Percentiles rank a stretch among this genome's conserved stretches.
Conservation (phyloP, 495 filamentous ascomycete genomes). For the Penicillium coffeae region DNA sequence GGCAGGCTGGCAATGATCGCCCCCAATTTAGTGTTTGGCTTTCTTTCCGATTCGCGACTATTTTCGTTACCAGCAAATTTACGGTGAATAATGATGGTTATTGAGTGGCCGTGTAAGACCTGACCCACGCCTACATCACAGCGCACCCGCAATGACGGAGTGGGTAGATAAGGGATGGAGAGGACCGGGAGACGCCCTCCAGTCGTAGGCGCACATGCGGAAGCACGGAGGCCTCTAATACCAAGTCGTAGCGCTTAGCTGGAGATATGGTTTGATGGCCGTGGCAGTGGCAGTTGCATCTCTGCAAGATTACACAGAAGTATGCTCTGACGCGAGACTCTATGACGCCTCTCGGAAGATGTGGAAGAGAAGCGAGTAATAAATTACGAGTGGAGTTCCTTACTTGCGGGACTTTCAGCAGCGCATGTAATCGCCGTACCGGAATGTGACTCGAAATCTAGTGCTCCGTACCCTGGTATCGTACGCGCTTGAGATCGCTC, state of each 20-base stretch:
- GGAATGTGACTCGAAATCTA: constrained; percentile 8
- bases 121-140: constrained; percentile 23
- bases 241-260: neutral
- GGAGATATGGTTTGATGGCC: neutral
- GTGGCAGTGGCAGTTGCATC: too few species aligned
- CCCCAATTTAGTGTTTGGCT: neutral
- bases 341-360: constrained; percentile 24
- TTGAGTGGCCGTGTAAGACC: constrained; percentile 15
- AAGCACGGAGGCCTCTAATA: neutral
- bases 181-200: too few species aligned
- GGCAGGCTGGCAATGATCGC: neutral
- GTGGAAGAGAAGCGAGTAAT: constrained; percentile 14
- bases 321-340: constrained; percentile 9
- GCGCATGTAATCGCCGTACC: constrained; percentile 5
- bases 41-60: constrained; percentile 1
- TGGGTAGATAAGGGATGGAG: constrained; percentile 1
- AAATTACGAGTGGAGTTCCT: constrained; percentile 17
- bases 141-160: constrained; percentile 17
- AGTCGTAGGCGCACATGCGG: neutral
- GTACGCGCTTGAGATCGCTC: too few species aligned
- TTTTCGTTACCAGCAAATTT: neutral
- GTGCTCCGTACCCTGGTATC: too few species aligned
- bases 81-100: neutral
- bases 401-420: neutral
- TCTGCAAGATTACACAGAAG: constrained; percentile 5